These are phyloP conservation scores for Odonthalia washingtoniensis DNA, from an alignment of 31 red algal genomes.

Conservation along the genomic window DNA sequence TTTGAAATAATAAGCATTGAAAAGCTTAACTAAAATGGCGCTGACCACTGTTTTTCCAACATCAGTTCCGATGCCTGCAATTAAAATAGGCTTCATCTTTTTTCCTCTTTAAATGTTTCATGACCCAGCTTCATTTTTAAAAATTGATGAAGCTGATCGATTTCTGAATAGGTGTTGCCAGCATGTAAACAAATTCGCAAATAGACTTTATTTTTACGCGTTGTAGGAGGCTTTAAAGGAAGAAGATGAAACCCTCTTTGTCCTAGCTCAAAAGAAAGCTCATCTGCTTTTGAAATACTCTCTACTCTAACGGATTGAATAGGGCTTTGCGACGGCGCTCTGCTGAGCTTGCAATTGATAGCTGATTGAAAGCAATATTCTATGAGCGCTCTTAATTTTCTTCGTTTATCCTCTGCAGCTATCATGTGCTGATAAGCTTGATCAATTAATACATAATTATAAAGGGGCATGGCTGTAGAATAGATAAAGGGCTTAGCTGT, in stretches of 20 bases:
- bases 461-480: conserved; percentile 60
- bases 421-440: conserved; percentile 50
- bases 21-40: too few relatives aligned
- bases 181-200: conserved; percentile 88
- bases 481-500: conserved; percentile 95
- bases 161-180: conserved; percentile 71
- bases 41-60: too few relatives aligned
- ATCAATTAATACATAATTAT: conserved; percentile 55
- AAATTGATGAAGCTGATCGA: conserved; percentile 49
- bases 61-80: too few relatives aligned
- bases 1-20: too few relatives aligned
- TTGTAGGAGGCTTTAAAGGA: conserved; percentile 86
- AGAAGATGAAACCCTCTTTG: conserved; percentile 66
- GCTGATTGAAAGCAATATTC: conserved; percentile 36
- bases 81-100: too few relatives aligned
- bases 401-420: conserved; percentile 31
- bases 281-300: conserved; percentile 51
- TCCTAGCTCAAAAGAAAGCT: conserved; percentile 51
- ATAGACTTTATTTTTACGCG: conserved; percentile 72
- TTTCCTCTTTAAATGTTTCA: too few relatives aligned
- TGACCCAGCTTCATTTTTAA: conserved; percentile 21
- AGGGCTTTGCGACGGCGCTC: conserved; percentile 43
- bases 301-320: conserved; percentile 52
- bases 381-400: conserved; percentile 46
- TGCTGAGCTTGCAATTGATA: conserved; percentile 14